phyloP scores from a whole-genome alignment of 495 filamentous ascomycete species.

The Acidiella bohemica region DNA sequence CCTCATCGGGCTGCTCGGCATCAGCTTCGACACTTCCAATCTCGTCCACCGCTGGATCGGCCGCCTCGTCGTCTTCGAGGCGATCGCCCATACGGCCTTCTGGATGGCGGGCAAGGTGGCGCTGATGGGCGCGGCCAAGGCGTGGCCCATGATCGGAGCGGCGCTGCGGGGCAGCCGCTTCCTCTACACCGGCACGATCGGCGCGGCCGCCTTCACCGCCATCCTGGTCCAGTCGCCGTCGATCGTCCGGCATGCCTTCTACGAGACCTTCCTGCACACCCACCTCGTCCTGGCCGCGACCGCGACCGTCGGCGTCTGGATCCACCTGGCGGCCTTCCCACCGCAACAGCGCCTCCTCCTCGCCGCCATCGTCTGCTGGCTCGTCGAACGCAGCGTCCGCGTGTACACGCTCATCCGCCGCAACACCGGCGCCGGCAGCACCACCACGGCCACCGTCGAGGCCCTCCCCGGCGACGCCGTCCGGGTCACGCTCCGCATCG shows the following conservation, averaged over 20 bases:
- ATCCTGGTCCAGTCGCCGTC: conserved; percentile 50
- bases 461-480: conserved; percentile 68
- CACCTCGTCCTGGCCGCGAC: conserved; percentile 61
- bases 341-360: conserved; percentile 56
- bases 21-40: conserved; percentile 97
- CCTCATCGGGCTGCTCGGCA: conserved; percentile 53
- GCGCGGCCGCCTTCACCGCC: conserved; percentile 35
- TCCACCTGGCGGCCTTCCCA: conserved; percentile 52
- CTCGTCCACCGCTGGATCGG: conserved; percentile 91
- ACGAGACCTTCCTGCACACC: conserved; percentile 79
- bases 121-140: conserved; percentile 18
- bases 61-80: conserved; percentile 66
- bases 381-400: conserved; percentile 56
- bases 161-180: conserved; percentile 26
- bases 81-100: conserved; percentile 57
- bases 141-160: conserved; percentile 48
- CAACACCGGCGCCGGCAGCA: conserved; percentile 51
- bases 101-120: conserved; percentile 49
- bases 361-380: conserved; percentile 63
- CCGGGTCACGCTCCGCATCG: conserved; percentile 67
- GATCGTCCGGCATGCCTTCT: conserved; percentile 80
- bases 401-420: conserved; percentile 54
- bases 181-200: conserved; percentile 26
- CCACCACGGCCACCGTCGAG: conserved; percentile 59
- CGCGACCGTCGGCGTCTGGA: conserved; percentile 49